phyloP scores from a whole-genome alignment of 768 basidiomycete genomes.

The Hypsizygus marmoreus region DNA sequence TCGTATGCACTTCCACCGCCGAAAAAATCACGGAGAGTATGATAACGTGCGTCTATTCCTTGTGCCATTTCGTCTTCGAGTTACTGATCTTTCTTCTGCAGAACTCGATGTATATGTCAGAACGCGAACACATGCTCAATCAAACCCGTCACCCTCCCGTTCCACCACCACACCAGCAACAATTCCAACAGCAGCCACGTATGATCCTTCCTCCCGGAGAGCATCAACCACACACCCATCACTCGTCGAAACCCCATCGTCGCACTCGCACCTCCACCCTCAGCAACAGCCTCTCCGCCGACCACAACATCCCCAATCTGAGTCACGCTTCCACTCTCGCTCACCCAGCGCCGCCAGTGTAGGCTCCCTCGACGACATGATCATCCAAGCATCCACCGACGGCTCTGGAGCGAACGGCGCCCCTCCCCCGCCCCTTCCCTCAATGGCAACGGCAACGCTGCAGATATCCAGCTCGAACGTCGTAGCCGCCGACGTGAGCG shows the following conservation, averaged over 20 bases:
- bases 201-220: conserved; percentile 21
- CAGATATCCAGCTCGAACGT: too few relatives aligned
- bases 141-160: not conserved
- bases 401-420: too few relatives aligned
- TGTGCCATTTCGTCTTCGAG: conserved; percentile 2
- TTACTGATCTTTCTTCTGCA: not conserved
- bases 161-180: not conserved
- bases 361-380: conserved; percentile 53
- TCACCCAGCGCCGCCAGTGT: conserved; percentile 37
- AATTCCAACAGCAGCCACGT: conserved; percentile 10
- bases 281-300: conserved; percentile 4
- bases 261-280: conserved; percentile 2
- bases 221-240: conserved; percentile 1
- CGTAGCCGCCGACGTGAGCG: too few relatives aligned
- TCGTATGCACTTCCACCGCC: conserved; percentile 48
- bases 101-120: not conserved
- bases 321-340: conserved; percentile 15
- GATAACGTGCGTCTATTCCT: conserved; percentile 3
- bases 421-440: too few relatives aligned
- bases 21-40: conserved; percentile 32
- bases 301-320: conserved; percentile 7
- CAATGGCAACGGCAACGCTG: conserved; percentile 4
- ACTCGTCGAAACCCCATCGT: not conserved
- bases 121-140: too few relatives aligned
- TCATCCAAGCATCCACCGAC: conserved; percentile 38